These are phyloP conservation scores for Hypoxylon sp. DNA, from an alignment of 2,329 filamentous ascomycete genomes.

Conservation along the genomic window DNA sequence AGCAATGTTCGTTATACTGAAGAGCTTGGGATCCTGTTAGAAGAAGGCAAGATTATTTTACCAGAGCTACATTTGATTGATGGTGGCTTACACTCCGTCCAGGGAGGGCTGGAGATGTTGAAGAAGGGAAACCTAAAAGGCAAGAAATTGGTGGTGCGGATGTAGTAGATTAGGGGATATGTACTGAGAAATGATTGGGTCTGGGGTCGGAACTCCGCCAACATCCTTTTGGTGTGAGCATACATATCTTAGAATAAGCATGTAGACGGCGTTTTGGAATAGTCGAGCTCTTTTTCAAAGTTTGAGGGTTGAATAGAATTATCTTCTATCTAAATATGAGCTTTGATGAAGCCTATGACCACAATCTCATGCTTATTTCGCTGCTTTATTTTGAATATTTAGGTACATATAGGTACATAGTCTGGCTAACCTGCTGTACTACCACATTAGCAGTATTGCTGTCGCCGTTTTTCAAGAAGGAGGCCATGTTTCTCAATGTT, in stretches of 20 bases:
- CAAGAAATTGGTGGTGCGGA: constrained; percentile 55
- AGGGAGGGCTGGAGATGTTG: constrained; percentile 54
- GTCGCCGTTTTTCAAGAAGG: too few species aligned
- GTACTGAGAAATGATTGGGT: background rate
- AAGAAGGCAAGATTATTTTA: constrained; percentile 49
- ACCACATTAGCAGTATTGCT: too few species aligned
- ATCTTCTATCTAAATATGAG: background rate
- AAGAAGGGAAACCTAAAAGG: constrained; percentile 56
- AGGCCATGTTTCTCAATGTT: too few species aligned
- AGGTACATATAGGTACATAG: too few species aligned
- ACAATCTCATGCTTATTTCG: too few species aligned
- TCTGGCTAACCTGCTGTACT: too few species aligned
- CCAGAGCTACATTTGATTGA: constrained; percentile 55
- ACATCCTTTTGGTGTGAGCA: background rate
- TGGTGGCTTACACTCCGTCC: constrained; percentile 55
- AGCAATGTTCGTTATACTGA: constrained; percentile 50
- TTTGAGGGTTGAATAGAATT: constrained; percentile 1
- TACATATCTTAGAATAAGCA: constrained; percentile 23
- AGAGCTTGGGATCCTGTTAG: constrained; percentile 54
- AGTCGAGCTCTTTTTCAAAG: background rate
- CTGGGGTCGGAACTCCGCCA: background rate
- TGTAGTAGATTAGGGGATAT: constrained; percentile 24
- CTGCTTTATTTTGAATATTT: too few species aligned
- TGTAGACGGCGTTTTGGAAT: constrained; percentile 16
- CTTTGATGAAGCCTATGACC: background rate